Percentiles rank a stretch among this genome's conserved stretches.
Evolutionary conservation across 2,329 filamentous ascomycete genomes (phyloP).

Genomic region (Sclerotinia trifoliorum): DNA sequence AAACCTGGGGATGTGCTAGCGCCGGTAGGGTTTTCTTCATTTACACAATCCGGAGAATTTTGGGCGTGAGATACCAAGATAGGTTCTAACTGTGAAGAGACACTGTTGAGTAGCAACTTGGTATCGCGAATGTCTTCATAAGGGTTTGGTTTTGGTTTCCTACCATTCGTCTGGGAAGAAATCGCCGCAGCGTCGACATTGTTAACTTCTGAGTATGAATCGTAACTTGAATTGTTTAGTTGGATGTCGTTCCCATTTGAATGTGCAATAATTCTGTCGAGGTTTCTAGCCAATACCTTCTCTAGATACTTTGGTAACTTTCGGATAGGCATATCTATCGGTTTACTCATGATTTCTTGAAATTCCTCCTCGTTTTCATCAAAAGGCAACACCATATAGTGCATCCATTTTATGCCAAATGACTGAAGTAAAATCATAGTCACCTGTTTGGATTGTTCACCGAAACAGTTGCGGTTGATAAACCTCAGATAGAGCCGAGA

Average conservation of each 20-base stretch:
- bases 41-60: background rate
- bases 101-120: too few species aligned
- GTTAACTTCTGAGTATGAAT: background rate
- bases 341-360: background rate
- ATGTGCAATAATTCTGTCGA: background rate
- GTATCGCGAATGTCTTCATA: background rate
- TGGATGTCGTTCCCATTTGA: background rate
- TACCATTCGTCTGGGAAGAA: background rate
- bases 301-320: background rate
- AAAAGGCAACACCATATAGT: background rate
- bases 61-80: background rate
- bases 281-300: background rate
- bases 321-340: background rate
- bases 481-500: background rate
- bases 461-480: background rate
- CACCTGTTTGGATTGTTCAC: background rate
- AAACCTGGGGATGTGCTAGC: background rate
- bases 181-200: background rate
- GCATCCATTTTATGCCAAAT: constrained; percentile 3
- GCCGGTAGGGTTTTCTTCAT: background rate
- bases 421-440: background rate
- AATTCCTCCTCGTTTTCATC: constrained; percentile 5
- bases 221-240: too few species aligned
- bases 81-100: background rate
- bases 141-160: background rate